Evolutionary conservation across 805 yeast species (phyloP).

Genomic region (Lipomyces spencermartinsiae): DNA sequence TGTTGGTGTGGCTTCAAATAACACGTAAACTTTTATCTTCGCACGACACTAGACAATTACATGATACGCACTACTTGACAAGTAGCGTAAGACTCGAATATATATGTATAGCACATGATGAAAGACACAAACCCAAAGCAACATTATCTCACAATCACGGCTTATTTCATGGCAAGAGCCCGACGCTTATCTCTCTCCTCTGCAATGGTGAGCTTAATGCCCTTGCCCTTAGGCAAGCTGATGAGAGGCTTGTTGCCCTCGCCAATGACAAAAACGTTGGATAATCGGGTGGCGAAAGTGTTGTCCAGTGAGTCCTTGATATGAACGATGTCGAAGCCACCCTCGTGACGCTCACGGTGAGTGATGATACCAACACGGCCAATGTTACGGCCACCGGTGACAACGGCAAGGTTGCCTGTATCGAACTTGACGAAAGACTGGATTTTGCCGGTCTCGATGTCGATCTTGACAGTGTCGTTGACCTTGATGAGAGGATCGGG

Average conservation of each 20-base stretch:
- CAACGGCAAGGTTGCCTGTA: conserved; percentile 89
- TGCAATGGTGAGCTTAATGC: conserved; percentile 92
- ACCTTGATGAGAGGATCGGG: conserved; percentile 97
- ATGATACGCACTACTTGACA: neutral
- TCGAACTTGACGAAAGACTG: conserved; percentile 88
- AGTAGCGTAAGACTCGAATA: conserved; percentile 2
- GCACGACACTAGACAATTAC: conserved; percentile 13
- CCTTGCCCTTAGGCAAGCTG: conserved; percentile 98
- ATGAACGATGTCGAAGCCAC: conserved; percentile 98
- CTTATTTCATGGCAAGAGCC: conserved; percentile 51
- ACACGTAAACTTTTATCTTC: conserved; percentile 12
- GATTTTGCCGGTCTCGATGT: conserved; percentile 94
- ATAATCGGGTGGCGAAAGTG: conserved; percentile 92
- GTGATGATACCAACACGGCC: conserved; percentile 96
- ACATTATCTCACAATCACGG: conserved; percentile 9
- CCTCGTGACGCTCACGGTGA: conserved; percentile 97
- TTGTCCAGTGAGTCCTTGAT: conserved; percentile 93
- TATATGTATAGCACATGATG: conserved; percentile 15
- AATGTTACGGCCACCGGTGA: conserved; percentile 98
- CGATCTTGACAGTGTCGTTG: conserved; percentile 97
- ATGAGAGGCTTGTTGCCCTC: conserved; percentile 94
- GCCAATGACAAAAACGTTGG: conserved; percentile 93
- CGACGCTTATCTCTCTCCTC: conserved; percentile 99
- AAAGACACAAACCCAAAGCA: conserved; percentile 10
- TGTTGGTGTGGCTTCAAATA: neutral